Evolutionary conservation across 768 basidiomycete genomes (phyloP).

Genomic region (Tulasnella sp.): DNA sequence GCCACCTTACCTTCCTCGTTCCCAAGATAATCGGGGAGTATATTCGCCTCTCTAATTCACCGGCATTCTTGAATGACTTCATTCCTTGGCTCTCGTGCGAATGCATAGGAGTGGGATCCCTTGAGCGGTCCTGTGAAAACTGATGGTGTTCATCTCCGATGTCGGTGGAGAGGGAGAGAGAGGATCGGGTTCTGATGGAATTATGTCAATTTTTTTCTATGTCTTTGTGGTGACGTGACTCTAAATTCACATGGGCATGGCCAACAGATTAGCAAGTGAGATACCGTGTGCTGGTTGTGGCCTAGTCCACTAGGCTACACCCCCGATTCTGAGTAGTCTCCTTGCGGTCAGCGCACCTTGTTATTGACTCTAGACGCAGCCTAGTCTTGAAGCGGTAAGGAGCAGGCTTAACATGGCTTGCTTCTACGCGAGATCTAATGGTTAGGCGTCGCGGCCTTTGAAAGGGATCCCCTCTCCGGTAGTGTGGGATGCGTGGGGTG

Average conservation of each 20-base stretch:
- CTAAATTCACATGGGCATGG: slow-evolving; percentile 11
- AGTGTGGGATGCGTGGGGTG: slow-evolving; percentile 7
- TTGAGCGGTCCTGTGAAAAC: not conserved
- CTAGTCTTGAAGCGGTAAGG: slow-evolving; percentile 7
- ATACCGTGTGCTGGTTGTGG: slow-evolving; percentile 19
- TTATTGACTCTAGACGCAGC: not conserved
- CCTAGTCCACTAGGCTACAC: slow-evolving; percentile 6
- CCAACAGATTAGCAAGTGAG: slow-evolving; percentile 21
- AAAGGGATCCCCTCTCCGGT: not conserved
- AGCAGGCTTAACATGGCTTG: not conserved
- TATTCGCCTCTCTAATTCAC: slow-evolving; percentile 4
- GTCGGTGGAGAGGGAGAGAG: not conserved
- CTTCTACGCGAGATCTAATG: slow-evolving; percentile 5
- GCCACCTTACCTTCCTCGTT: slow-evolving; percentile 11
- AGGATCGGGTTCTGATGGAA: not conserved
- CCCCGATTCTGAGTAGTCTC: not conserved
- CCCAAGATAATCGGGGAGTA: slow-evolving; percentile 19
- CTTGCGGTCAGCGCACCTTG: not conserved
- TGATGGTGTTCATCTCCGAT: slow-evolving; percentile 4
- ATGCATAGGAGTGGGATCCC: not conserved
- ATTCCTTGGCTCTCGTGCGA: slow-evolving; percentile 1
- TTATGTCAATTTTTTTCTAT: not conserved
- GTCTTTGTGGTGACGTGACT: not conserved
- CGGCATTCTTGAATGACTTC: not conserved
- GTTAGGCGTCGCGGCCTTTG: not conserved